Conservation (phyloP, 371 early-diverging fungal genomes). For the Nematocida parisii region DNA sequence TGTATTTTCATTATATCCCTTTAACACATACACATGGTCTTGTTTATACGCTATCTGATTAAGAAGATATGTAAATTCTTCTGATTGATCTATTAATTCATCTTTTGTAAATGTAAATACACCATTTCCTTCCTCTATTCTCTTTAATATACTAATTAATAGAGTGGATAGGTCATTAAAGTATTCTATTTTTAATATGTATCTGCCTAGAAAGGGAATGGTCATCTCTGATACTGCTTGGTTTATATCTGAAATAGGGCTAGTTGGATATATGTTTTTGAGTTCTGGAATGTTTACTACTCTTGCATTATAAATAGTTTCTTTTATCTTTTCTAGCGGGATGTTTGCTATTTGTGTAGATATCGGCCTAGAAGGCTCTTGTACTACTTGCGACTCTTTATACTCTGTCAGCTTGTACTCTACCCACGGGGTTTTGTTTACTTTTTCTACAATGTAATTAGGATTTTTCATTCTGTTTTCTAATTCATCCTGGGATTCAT, state of each 20-base stretch:
- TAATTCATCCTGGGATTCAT: conserved; percentile 47
- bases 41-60: conserved; percentile 22
- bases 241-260: not conserved
- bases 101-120: conserved; percentile 16
- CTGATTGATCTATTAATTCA: conserved; percentile 25
- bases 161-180: conserved; percentile 33
- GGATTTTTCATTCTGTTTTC: conserved; percentile 49
- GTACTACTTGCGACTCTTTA: not conserved
- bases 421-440: conserved; percentile 31
- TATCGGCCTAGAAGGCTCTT: not conserved
- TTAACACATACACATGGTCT: conserved; percentile 7
- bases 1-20: conserved; percentile 36
- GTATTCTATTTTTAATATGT: conserved; percentile 39
- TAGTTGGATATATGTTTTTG: conserved; percentile 1
- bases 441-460: conserved; percentile 42
- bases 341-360: not conserved
- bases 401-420: conserved; percentile 1
- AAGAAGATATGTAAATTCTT: conserved; percentile 42
- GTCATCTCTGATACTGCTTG: conserved; percentile 35
- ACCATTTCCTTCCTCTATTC: conserved; percentile 21
- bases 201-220: conserved; percentile 22
- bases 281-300: conserved; percentile 33
- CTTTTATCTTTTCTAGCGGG: conserved; percentile 1
- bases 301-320: conserved; percentile 53
- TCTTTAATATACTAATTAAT: conserved; percentile 8